Evolutionary conservation across 805 yeast genomes (phyloP), one percentile per base, ranked within the genome.

Genomic region (Myxozyma monticola): DNA sequence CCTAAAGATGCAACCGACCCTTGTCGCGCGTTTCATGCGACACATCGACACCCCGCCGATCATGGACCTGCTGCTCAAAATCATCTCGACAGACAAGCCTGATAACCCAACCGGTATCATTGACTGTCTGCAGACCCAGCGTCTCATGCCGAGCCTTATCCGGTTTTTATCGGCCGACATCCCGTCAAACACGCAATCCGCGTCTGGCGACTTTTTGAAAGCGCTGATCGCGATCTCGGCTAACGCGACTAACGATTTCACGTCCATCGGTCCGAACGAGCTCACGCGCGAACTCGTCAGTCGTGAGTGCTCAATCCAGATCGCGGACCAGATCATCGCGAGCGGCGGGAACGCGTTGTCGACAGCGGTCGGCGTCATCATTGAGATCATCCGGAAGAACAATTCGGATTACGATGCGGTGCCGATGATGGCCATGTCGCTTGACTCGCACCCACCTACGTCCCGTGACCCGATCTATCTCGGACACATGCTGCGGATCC

Each of bases 211-310:
- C 65, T 93, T 93, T 64, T 72, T 93, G 45, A 93, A 93, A 65
- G 97, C 98, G 0, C 81, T 93, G 62, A 85, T 93, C 30, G 85
- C 97, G 2, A 87, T 93, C 28, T 88, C 96, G 37, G 96, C 97
- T 6, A 93, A 91, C 63, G 89, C 86, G 6, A 88, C 86, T 51
- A 85, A 88, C 38, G 88, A 88, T 51, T 90, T 87, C 56, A 85
- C 96, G 1, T 86, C 95, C 8, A 87, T 93, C 47, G 99, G 99
- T 1, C 98, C 99, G 1, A 93, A 93, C 65, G 96, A 88, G 65
- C 74, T 93, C 33, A 88, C 96, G 2, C 77, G 99, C 57, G 91
- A 91, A 67, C 74, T 93, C 28, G 97, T 90, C 12, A 84, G 95
- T 15, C 82, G 82, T 36, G 75, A 78, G 34, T 79, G 86, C 53